Base-by-base conservation (phyloP, 2,329 filamentous ascomycete genomes). In the Colletotrichum horii region DNA sequence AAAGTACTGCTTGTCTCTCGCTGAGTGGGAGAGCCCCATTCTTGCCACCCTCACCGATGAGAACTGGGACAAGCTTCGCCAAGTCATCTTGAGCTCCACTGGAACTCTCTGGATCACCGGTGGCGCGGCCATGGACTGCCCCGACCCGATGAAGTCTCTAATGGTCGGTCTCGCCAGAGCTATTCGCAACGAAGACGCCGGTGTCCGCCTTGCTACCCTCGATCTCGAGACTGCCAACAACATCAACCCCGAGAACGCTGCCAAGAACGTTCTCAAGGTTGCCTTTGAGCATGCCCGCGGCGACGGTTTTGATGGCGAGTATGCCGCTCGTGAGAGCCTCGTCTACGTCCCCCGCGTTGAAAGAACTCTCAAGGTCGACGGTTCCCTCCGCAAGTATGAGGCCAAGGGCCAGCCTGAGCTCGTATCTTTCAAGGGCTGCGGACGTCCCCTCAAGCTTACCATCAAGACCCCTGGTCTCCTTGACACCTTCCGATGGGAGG, bases 401-500 rank as follows among this genome's bases (percentile, higher is more conserved):
- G 38, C 64, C 9, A 72, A 68, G 26, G 69, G 73, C 2, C 78
- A 78, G 43, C 70, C 78, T 3, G 62, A 71, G 19, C 61, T 60
- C 7, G 67, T 71, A 12, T 61, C 71, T 5, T 70, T 71, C 67
- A 74, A 38, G 52, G 61, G 67, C 28, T 74, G 71, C 16, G 67
- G 67, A 15, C 70, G 78, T 12, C 75, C 78, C 1, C 71, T 79
- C 4, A 78, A 70, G 60, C 75, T 82, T 24, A 66, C 73, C 8
- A 68, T 80, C 14, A 78, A 77, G 14, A 78, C 77, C 9, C 76
- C 75, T 15, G 80, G 81, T 24, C 61, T 66, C 9, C 76, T 82
- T 8, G 79, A 81, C 26, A 81, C 78, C 3, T 74, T 83, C n/a
- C 76, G 77, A 8, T 82, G 79, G 48, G 64, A 77, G 28, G 76